Evolutionary conservation across 1,139 yeast species (phyloP).

Genomic region (Diutina mesorugosa): DNA sequence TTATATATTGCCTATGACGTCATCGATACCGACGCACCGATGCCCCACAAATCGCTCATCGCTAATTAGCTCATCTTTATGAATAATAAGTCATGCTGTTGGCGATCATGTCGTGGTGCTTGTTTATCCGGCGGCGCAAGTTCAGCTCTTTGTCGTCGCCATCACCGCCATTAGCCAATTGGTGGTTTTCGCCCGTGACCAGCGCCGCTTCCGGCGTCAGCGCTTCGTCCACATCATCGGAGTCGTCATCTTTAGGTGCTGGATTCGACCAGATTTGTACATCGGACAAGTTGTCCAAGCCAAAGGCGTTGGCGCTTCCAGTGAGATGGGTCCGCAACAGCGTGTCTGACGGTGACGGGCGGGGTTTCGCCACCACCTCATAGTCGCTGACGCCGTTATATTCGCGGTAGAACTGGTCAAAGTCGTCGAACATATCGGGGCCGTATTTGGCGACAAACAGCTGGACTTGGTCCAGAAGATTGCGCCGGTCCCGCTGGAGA

Average conservation of each 20-base stretch:
- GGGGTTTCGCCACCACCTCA: not conserved
- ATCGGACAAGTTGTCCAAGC: not conserved
- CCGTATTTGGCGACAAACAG: conserved; percentile 62
- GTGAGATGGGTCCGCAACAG: not conserved
- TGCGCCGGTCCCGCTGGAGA: conserved; percentile 41
- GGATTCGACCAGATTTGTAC: conserved; percentile 1
- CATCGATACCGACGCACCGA: too few relatives aligned
- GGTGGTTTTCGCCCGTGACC: conserved; percentile 1
- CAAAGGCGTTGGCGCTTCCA: not conserved
- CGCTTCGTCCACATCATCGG: conserved; percentile 2
- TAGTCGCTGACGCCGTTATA: conserved; percentile 9
- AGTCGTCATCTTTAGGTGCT: conserved; percentile 2
- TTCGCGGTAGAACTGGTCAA: conserved; percentile 14
- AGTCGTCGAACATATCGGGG: conserved; percentile 67
- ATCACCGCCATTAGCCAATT: not conserved
- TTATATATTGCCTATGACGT: too few relatives aligned
- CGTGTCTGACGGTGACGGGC: not conserved
- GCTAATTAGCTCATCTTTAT: too few relatives aligned
- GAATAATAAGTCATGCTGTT: not conserved
- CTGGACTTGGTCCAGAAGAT: conserved; percentile 47
- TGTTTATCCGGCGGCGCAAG: not conserved
- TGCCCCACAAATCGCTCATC: too few relatives aligned
- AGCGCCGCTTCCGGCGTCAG: conserved; percentile 2
- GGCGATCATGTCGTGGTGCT: not conserved
- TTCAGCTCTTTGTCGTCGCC: not conserved